These are phyloP conservation scores for Monosporascus ibericus DNA, from an alignment of 2,329 filamentous ascomycete genomes.

Conservation along the genomic window DNA sequence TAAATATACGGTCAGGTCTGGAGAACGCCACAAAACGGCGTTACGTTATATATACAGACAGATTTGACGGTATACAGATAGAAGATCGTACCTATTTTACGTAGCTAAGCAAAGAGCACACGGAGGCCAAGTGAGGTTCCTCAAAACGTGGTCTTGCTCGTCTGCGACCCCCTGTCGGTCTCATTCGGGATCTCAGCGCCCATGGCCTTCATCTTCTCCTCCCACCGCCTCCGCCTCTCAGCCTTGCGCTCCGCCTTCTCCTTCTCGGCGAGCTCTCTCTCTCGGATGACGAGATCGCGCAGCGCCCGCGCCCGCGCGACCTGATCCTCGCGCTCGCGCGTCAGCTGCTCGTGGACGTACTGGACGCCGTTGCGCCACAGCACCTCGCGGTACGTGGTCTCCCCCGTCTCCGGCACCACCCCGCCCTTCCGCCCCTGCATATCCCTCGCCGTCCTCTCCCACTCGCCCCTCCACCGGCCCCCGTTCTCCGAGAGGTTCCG, in stretches of 20 bases:
- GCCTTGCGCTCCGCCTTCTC: conserved; percentile 9
- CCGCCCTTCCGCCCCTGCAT: background rate
- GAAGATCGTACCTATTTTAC: too few relatives aligned
- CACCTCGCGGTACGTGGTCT: conserved; percentile 6
- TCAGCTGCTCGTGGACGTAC: conserved; percentile 4
- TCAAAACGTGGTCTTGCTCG: too few relatives aligned
- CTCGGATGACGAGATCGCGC: conserved; percentile 18
- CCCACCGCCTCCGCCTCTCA: conserved; percentile 8
- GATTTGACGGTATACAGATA: too few relatives aligned
- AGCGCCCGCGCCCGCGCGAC: conserved; percentile 25
- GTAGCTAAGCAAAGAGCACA: too few relatives aligned
- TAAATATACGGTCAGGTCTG: too few relatives aligned
- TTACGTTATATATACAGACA: too few relatives aligned
- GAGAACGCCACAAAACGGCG: too few relatives aligned
- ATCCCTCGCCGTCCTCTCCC: background rate
- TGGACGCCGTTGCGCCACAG: conserved; percentile 9
- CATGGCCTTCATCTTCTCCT: conserved; percentile 13
- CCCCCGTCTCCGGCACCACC: background rate
- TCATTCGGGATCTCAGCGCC: conserved; percentile 15
- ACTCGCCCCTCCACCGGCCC: conserved; percentile 1
- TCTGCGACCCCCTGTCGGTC: background rate
- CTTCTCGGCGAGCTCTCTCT: conserved; percentile 14
- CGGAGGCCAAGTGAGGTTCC: too few relatives aligned
- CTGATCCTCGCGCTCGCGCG: conserved; percentile 13
- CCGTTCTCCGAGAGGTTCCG: conserved; percentile 3